Evolutionary conservation across 2,329 filamentous ascomycete species (phyloP).

Genomic region (Penicillium sp.): DNA sequence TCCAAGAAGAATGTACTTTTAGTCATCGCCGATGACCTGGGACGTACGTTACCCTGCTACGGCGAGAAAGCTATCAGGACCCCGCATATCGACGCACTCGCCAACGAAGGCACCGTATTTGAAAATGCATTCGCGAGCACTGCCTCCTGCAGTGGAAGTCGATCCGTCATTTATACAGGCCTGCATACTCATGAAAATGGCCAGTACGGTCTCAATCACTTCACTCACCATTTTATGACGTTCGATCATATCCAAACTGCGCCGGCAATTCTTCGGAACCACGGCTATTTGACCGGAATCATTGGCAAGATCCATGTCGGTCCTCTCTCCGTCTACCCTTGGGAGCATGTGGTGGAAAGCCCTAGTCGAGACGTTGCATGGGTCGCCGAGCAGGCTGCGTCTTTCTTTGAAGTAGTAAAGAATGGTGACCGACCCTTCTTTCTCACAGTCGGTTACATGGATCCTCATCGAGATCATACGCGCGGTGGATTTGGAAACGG

Average conservation of each 20-base stretch:
- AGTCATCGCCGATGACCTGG: slow-evolving; percentile 44
- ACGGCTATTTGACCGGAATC: slow-evolving; percentile 46
- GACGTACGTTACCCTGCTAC: slow-evolving; percentile 38
- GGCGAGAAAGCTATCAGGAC: slow-evolving; percentile 27
- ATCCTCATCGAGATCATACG: slow-evolving; percentile 45
- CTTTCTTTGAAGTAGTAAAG: slow-evolving; percentile 38
- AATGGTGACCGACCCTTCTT: slow-evolving; percentile 37
- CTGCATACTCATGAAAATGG: slow-evolving; percentile 47
- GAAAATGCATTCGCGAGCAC: slow-evolving; percentile 23
- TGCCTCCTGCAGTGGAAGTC: slow-evolving; percentile 47
- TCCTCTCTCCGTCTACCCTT: slow-evolving; percentile 39
- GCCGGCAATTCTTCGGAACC: slow-evolving; percentile 36
- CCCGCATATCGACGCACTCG: slow-evolving; percentile 42
- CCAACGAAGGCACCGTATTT: slow-evolving; percentile 36
- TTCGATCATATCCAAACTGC: slow-evolving; percentile 43
- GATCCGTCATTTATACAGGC: slow-evolving; percentile 48
- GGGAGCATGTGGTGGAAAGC: slow-evolving; percentile 41
- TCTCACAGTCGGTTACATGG: slow-evolving; percentile 45
- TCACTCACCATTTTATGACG: slow-evolving; percentile 43
- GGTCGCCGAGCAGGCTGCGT: slow-evolving; percentile 36
- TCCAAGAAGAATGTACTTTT: slow-evolving; percentile 35
- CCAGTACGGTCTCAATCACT: slow-evolving; percentile 43
- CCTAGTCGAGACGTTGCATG: slow-evolving; percentile 43
- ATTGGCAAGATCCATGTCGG: slow-evolving; percentile 49
- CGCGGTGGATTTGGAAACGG: slow-evolving; percentile 45